These are phyloP conservation scores for Ceratobasidium sp. DNA, from an alignment of 1,284 basidiomycete species.

Conservation along the genomic window DNA sequence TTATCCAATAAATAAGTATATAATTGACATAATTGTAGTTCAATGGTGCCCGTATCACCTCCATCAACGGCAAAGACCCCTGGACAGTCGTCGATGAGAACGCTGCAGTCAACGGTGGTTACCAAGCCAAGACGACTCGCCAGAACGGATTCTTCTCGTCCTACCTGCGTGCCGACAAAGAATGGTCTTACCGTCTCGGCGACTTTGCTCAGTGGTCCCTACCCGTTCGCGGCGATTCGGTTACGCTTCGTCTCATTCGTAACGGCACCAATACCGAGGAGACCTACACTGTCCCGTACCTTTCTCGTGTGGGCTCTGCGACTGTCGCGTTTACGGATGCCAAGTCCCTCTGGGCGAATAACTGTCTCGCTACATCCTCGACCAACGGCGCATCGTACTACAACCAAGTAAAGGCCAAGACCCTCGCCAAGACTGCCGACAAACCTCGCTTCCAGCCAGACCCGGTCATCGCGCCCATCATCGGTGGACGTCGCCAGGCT, in stretches of 20 bases:
- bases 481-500: constrained; percentile 54
- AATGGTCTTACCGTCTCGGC: constrained; percentile 69
- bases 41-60: constrained; percentile 64
- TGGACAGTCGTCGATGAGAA: constrained; percentile 65
- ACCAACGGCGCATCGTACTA: constrained; percentile 64
- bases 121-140: constrained; percentile 62
- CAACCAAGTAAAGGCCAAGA: constrained; percentile 50
- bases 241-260: constrained; percentile 61
- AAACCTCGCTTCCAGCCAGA: constrained; percentile 60
- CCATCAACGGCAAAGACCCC: constrained; percentile 65
- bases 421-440: constrained; percentile 17
- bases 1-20: not conserved
- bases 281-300: constrained; percentile 65
- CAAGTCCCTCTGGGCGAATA: constrained; percentile 63
- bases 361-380: constrained; percentile 61
- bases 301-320: constrained; percentile 62
- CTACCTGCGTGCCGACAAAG: constrained; percentile 54
- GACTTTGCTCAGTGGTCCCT: constrained; percentile 70
- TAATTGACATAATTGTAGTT: constrained; percentile 52
- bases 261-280: constrained; percentile 57
- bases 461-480: constrained; percentile 54
- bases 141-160: constrained; percentile 61
- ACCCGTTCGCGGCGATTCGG: constrained; percentile 62
- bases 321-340: constrained; percentile 63
- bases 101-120: constrained; percentile 59